Percentiles rank a stretch among this genome's conserved stretches.
phyloP scores from a whole-genome alignment of 768 basidiomycete species.

The Suillus spraguei region DNA sequence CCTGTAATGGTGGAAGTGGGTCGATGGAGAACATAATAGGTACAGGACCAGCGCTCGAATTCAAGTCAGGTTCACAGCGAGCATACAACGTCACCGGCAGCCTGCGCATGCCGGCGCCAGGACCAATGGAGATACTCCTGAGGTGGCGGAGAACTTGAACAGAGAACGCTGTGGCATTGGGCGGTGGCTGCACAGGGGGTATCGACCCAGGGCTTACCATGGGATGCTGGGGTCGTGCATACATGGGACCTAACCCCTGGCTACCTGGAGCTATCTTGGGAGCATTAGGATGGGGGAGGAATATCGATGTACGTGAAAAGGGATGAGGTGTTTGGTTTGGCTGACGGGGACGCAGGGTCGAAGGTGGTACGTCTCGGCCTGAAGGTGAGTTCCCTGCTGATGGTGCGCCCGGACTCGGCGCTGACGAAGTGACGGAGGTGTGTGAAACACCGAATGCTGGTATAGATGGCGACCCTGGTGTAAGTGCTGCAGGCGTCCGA shows the following conservation, averaged over 20 bases:
- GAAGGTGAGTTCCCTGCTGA: neutral
- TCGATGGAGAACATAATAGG: slow-evolving; percentile 63
- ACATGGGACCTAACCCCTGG: slow-evolving; percentile 56
- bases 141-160: slow-evolving; percentile 29
- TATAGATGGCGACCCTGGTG: slow-evolving; percentile 11
- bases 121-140: slow-evolving; percentile 27
- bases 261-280: slow-evolving; percentile 40
- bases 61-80: slow-evolving; percentile 53
- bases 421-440: slow-evolving; percentile 14
- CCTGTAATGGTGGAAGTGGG: slow-evolving; percentile 38
- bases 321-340: slow-evolving; percentile 23
- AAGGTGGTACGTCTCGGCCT: slow-evolving; percentile 2
- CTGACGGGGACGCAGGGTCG: slow-evolving; percentile 32
- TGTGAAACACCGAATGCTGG: slow-evolving; percentile 22
- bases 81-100: slow-evolving; percentile 59
- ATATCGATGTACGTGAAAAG: slow-evolving; percentile 43
- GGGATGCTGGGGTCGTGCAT: slow-evolving; percentile 39
- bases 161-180: slow-evolving; percentile 33
- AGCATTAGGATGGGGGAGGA: slow-evolving; percentile 58
- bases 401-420: slow-evolving; percentile 7
- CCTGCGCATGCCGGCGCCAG: slow-evolving; percentile 11
- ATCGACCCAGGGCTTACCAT: slow-evolving; percentile 14
- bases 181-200: slow-evolving; percentile 14
- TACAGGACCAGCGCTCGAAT: slow-evolving; percentile 53
- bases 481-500: slow-evolving; percentile 15